phyloP scores from a whole-genome alignment of 192 early-diverging fungal species.

The Haplosporangium gracile region DNA sequence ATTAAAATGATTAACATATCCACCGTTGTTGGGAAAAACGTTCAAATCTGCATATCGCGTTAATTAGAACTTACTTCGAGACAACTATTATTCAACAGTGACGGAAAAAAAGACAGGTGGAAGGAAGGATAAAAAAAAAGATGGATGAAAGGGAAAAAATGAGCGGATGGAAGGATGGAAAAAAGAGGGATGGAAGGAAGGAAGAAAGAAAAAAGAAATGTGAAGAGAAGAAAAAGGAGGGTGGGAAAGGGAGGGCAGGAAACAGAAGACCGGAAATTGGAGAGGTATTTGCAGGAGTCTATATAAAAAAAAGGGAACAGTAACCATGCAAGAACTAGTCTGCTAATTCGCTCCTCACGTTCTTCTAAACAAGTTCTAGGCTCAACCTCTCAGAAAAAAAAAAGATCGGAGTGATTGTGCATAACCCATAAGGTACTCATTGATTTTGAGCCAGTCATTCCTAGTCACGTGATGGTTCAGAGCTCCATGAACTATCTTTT shows the following conservation, averaged over 20 bases:
- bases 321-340: too few relatives aligned
- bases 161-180: neutral
- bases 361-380: neutral
- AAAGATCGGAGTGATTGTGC: neutral
- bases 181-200: neutral
- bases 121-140: neutral
- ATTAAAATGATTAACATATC: constrained; percentile 1
- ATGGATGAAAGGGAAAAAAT: neutral
- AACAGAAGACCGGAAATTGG: neutral
- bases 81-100: neutral
- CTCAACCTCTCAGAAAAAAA: neutral
- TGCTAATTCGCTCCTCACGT: neutral
- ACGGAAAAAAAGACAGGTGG: neutral
- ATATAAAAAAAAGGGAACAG: neutral
- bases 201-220: neutral
- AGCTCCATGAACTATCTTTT: neutral
- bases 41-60: neutral
- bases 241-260: too few relatives aligned
- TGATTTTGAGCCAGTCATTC: neutral
- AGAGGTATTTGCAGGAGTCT: too few relatives aligned
- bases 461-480: neutral
- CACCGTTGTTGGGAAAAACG: neutral
- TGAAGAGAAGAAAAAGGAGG: too few relatives aligned
- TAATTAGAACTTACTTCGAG: neutral
- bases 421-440: neutral